Evolutionary conservation across 768 basidiomycete species (phyloP).

Genomic region (Naganishia onofrii): DNA sequence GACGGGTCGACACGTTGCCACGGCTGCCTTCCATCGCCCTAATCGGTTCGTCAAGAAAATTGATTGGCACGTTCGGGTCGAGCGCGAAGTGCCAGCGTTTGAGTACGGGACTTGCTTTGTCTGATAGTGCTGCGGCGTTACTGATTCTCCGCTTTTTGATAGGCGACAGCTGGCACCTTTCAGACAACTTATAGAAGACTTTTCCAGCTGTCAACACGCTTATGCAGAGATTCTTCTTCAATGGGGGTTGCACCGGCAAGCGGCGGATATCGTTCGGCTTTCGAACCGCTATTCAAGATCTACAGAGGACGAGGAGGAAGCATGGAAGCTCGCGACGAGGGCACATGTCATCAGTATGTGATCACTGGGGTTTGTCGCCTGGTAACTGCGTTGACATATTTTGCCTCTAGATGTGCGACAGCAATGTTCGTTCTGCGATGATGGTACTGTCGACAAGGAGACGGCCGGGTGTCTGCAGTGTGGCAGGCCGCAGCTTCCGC

Average conservation of each 20-base stretch:
- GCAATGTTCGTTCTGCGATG: conserved; percentile 35
- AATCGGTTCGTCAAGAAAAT: conserved; percentile 3
- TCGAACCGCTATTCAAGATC: conserved; percentile 6
- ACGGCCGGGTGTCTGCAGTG: conserved; percentile 37
- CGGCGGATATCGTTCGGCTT: conserved; percentile 37
- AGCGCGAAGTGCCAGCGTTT: neutral
- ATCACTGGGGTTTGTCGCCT: conserved; percentile 23
- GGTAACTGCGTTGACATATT: conserved; percentile 6
- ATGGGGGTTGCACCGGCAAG: conserved; percentile 33
- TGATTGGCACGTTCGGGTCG: conserved; percentile 4
- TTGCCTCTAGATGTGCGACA: neutral
- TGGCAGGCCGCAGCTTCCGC: conserved; percentile 22
- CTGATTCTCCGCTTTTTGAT: conserved; percentile 31
- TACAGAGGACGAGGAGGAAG: neutral
- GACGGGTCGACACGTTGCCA: neutral
- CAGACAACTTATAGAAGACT: conserved; percentile 33
- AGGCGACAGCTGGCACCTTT: conserved; percentile 15
- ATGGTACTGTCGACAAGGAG: neutral
- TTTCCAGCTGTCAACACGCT: conserved; percentile 36
- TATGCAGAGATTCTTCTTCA: conserved; percentile 49
- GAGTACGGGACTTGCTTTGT: conserved; percentile 32
- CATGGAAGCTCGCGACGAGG: neutral
- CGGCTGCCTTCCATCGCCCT: neutral
- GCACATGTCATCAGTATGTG: conserved; percentile 14
- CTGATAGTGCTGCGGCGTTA: conserved; percentile 29